Evolutionary conservation across 495 filamentous ascomycete species (phyloP), one percentile per base, ranked within the genome.

Genomic region (Massariosphaeria phaeospora): DNA sequence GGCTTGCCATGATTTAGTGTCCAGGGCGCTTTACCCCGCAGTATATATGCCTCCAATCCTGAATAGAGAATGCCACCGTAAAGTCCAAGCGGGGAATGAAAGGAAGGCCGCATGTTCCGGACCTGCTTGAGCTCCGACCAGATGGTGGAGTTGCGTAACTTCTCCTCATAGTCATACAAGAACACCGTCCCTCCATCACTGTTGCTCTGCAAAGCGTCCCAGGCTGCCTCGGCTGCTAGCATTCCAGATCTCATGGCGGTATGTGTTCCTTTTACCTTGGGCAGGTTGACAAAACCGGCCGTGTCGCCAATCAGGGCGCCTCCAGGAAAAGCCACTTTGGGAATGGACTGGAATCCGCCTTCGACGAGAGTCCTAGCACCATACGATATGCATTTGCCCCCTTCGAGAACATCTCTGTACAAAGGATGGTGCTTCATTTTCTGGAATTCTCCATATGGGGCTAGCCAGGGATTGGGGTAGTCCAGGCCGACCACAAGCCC

Each of bases 231-330:
- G 11, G 93, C 93, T 10, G 94, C 94, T 17, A 99, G 75, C 88
- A 97, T 99, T 54, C 93, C 93, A 2, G 85, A 90, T 66, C 87
- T 89, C 91, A 99, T 97, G 24, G 93, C 88, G 15, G 93, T 95
- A 70, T 99, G 93, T 5, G 91, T 96, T 58, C 93, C 93, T 72
- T 99, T 99, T 69, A 99, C 88, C 73, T 99, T 97, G 33, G 93
- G 93, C 21, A 99, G 87, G 67, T 99, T 99, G 66, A 99, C 75
- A 67, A 99, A 96, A 10, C 93, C 93, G 30, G 93, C 93, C 15
- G 91, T 90, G 66, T 97, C 94, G 26, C 93, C 93, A 53, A 99
- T 96, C 33, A 99, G 73, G 24, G 94, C 94, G 40, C 93, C 93
- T 36, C 93, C 93, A 21, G 93, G 93, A 73, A 99, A 97, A 25